These are phyloP conservation scores for Boletus insuetus DNA, from an alignment of 768 basidiomycete species.

Conservation along the genomic window DNA sequence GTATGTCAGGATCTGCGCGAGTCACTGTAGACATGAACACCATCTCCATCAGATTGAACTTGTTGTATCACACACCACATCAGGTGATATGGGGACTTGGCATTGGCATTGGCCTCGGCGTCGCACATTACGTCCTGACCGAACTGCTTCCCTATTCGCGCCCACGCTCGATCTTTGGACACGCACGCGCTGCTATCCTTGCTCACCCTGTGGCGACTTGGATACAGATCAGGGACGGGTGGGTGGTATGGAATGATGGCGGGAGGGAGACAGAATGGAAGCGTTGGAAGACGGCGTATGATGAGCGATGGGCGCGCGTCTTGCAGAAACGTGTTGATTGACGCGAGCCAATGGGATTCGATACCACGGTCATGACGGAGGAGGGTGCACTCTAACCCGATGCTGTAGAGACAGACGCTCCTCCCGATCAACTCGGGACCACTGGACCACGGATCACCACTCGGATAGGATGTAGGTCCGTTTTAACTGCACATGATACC, in stretches of 20 bases:
- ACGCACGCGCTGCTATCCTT: constrained; percentile 47
- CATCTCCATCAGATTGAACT: constrained; percentile 47
- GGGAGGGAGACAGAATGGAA: constrained; percentile 71
- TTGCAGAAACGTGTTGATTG: constrained; percentile 18
- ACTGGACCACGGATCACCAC: too few relatives aligned
- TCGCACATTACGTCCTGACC: constrained; percentile 49
- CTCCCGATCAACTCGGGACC: too few relatives aligned
- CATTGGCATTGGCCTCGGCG: constrained; percentile 59
- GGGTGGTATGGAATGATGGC: constrained; percentile 79
- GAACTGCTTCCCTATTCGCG: constrained; percentile 55
- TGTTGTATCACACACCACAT: constrained; percentile 69
- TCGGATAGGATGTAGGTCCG: too few relatives aligned
- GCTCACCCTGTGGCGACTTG: constrained; percentile 56
- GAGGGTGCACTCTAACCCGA: constrained; percentile 33
- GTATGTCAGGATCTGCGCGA: constrained; percentile 36
- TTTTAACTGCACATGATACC: too few relatives aligned
- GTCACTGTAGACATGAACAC: neutral
- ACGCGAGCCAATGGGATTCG: neutral
- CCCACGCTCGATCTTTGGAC: constrained; percentile 56
- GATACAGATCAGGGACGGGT: constrained; percentile 76
- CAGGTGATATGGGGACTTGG: constrained; percentile 76
- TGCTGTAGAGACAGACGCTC: constrained; percentile 12
- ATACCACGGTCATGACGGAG: constrained; percentile 47
- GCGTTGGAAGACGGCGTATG: constrained; percentile 61
- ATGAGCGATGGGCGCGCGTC: constrained; percentile 32